These are phyloP conservation scores for Talaromyces marneffei DNA, from an alignment of 2,329 filamentous ascomycete species.

Conservation along the genomic window DNA sequence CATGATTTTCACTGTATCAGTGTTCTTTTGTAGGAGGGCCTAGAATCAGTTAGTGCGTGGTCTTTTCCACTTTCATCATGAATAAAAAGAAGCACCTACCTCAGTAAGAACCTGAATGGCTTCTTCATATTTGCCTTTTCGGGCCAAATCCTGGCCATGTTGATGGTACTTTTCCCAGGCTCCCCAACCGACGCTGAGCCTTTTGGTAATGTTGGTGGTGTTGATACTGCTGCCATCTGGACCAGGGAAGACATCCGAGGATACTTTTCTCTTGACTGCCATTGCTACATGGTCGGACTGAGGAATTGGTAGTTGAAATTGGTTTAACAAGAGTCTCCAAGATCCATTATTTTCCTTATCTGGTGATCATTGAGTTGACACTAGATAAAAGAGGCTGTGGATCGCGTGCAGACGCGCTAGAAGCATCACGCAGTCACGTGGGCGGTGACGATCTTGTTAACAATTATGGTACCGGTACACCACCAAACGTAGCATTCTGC, in stretches of 20 bases:
- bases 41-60: slow-evolving; percentile 17
- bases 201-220: neutral
- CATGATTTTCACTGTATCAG: slow-evolving; percentile 38
- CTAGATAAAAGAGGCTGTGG: neutral
- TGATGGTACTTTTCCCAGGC: slow-evolving; percentile 28
- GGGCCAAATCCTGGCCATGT: slow-evolving; percentile 41
- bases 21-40: slow-evolving; percentile 33
- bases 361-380: neutral
- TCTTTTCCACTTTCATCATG: neutral
- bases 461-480: too few relatives aligned
- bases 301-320: neutral
- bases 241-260: neutral
- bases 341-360: neutral
- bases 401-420: slow-evolving; percentile 1
- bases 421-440: slow-evolving; percentile 9
- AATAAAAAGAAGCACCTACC: slow-evolving; percentile 22
- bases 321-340: neutral
- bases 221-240: neutral
- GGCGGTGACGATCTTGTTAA: slow-evolving; percentile 9
- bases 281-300: slow-evolving; percentile 1
- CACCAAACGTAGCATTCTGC: neutral
- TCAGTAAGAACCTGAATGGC: slow-evolving; percentile 40
- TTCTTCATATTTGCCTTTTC: slow-evolving; percentile 37
- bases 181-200: slow-evolving; percentile 12
- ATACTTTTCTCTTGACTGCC: slow-evolving; percentile 8